A percentile compares a stretch with the other conserved stretches of the same genome.
Evolutionary conservation across 2,329 filamentous ascomycete species (phyloP).

Genomic region (Cladosporium sp.): DNA sequence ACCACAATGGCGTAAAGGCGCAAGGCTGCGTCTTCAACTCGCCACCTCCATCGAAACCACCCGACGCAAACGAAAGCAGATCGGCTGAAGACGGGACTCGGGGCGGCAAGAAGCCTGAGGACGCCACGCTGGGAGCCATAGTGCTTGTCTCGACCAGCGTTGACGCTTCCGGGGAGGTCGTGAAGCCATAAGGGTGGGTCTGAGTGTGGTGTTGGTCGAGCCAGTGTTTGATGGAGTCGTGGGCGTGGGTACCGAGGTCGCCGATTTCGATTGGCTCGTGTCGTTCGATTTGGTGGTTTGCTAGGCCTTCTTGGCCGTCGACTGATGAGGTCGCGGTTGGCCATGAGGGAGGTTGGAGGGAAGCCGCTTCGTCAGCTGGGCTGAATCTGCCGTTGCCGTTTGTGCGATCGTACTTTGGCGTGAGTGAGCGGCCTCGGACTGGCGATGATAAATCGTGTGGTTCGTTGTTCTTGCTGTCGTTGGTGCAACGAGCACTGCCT

Average conservation of each 20-base stretch:
- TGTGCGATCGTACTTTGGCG: constrained; percentile 13
- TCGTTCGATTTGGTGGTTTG: neutral
- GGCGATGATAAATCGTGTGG: neutral
- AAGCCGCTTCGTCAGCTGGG: neutral
- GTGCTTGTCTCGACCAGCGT: constrained; percentile 15
- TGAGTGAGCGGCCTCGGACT: constrained; percentile 1
- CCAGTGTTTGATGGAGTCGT: constrained; percentile 2
- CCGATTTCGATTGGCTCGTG: neutral
- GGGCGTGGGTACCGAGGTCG: neutral
- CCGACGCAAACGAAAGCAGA: neutral
- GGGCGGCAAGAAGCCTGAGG: constrained; percentile 5
- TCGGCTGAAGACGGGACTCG: neutral
- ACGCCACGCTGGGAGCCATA: constrained; percentile 2
- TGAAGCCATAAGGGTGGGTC: neutral
- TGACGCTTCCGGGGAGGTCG: constrained; percentile 4
- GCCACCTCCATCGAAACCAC: constrained; percentile 4
- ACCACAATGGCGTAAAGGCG: constrained; percentile 13
- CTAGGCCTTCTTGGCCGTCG: constrained; percentile 11
- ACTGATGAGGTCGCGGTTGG: neutral
- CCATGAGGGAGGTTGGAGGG: neutral
- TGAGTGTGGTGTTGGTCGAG: neutral
- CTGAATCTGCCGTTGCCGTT: neutral
- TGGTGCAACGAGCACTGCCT: neutral
- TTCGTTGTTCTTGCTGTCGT: neutral
- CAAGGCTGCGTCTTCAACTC: neutral